These are phyloP conservation scores for Cordyceps pruinosa DNA, from an alignment of 2,329 filamentous ascomycete species.

Conservation along the genomic window DNA sequence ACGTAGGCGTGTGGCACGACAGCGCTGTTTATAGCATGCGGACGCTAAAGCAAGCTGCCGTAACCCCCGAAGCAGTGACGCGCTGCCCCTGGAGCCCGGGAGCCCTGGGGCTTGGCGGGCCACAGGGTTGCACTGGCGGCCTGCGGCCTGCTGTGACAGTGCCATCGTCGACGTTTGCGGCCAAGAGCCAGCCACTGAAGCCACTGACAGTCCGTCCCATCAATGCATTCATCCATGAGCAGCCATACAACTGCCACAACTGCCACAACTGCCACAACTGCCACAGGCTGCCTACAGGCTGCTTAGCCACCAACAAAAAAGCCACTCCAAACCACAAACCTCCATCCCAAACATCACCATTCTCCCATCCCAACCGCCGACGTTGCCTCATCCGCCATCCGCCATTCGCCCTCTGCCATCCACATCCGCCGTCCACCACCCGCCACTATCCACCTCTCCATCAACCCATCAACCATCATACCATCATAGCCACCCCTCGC, in stretches of 20 bases:
- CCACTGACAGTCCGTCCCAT: too few species aligned
- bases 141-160: not conserved
- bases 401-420: too few species aligned
- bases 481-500: too few species aligned
- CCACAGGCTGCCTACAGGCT: not conserved
- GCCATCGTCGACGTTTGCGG: not conserved
- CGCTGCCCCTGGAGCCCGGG: not conserved
- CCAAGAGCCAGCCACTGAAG: not conserved
- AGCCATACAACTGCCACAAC: not conserved
- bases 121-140: too few species aligned
- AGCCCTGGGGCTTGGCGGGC: too few species aligned
- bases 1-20: not conserved
- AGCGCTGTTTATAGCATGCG: constrained; percentile 4
- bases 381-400: constrained; percentile 1
- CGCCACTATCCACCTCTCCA: not conserved
- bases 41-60: not conserved
- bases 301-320: not conserved
- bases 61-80: not conserved
- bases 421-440: too few species aligned
- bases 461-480: not conserved
- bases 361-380: not conserved
- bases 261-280: not conserved
- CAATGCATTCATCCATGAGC: too few species aligned
- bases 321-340: constrained; percentile 2
- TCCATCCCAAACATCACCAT: constrained; percentile 9